These are phyloP conservation scores for Colletotrichum sp. DNA, from an alignment of 2,329 filamentous ascomycete genomes.

Conservation along the genomic window DNA sequence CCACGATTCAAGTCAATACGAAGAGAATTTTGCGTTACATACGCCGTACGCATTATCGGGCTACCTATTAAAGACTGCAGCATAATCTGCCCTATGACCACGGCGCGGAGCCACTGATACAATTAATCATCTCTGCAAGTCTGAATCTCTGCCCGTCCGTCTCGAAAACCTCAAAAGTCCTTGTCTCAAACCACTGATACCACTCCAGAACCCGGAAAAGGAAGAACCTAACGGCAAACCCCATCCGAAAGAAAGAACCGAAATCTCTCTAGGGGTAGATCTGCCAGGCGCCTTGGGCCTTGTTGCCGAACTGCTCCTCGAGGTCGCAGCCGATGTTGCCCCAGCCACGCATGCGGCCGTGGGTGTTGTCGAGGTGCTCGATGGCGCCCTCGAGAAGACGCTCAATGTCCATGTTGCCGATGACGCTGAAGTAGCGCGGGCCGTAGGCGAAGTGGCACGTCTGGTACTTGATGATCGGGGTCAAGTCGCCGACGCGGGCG, in stretches of 20 bases:
- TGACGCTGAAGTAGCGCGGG: neutral
- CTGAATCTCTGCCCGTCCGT: neutral
- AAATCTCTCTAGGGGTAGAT: neutral
- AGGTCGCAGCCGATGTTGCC: neutral
- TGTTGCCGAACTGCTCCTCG: neutral
- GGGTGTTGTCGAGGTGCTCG: neutral
- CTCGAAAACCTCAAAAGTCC: neutral
- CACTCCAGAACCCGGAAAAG: neutral
- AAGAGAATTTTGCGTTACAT: neutral
- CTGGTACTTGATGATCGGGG: neutral
- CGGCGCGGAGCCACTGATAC: neutral
- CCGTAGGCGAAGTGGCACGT: constrained; percentile 1
- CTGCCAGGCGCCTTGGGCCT: neutral
- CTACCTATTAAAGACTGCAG: neutral
- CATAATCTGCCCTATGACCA: neutral
- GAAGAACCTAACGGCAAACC: fast-evolving
- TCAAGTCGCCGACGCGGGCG: neutral
- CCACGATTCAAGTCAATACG: neutral
- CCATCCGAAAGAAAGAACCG: neutral
- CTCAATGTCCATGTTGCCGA: constrained; percentile 12
- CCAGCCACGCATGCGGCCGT: neutral
- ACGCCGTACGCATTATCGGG: neutral
- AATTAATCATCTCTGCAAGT: neutral
- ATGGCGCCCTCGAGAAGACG: neutral
- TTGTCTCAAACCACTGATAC: neutral